phyloP scores from a whole-genome alignment of 257 asterid species.

The Mentha longifolia region DNA sequence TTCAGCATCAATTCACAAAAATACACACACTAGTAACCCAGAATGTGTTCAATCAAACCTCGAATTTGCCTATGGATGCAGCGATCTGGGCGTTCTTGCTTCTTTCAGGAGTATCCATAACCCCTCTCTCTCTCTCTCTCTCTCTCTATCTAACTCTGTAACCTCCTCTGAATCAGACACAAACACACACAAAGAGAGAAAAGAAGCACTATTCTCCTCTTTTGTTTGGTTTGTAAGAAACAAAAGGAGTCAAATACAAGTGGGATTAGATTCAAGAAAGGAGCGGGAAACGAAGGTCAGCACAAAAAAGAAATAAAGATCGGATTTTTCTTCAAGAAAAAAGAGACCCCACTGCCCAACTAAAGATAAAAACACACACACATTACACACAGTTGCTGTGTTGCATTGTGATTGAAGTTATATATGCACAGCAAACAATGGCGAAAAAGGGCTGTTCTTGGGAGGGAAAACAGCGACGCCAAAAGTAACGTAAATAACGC shows the following conservation, averaged over 20 bases:
- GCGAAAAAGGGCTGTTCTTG: constrained; percentile 23
- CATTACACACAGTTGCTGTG: constrained; percentile 24
- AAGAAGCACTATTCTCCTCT: constrained; percentile 40
- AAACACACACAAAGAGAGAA: constrained; percentile 23
- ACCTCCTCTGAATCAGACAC: constrained; percentile 14
- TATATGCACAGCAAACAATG: constrained; percentile 26
- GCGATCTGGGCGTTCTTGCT: constrained; percentile 63
- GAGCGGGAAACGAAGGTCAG: constrained; percentile 61
- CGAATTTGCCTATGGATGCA: constrained; percentile 53
- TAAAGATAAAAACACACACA: constrained; percentile 1
- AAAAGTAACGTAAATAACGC: constrained; percentile 30
- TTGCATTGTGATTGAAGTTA: constrained; percentile 26
- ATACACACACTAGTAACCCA: constrained; percentile 14
- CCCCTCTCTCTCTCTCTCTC: constrained; percentile 40
- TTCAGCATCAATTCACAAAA: constrained; percentile 17
- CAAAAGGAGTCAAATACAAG: constrained; percentile 40
- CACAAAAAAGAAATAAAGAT: constrained; percentile 33
- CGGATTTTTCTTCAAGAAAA: constrained; percentile 17
- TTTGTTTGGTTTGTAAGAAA: constrained; percentile 29
- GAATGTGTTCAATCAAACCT: constrained; percentile 53
- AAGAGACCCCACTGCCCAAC: constrained; percentile 33
- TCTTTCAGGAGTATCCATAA: constrained; percentile 85
- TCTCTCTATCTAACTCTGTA: not conserved
- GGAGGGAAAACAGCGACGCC: constrained; percentile 36
- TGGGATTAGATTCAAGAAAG: constrained; percentile 48